Evolutionary conservation across 441 rosid species (phyloP).

Genomic region (Bruguiera hainesii): DNA sequence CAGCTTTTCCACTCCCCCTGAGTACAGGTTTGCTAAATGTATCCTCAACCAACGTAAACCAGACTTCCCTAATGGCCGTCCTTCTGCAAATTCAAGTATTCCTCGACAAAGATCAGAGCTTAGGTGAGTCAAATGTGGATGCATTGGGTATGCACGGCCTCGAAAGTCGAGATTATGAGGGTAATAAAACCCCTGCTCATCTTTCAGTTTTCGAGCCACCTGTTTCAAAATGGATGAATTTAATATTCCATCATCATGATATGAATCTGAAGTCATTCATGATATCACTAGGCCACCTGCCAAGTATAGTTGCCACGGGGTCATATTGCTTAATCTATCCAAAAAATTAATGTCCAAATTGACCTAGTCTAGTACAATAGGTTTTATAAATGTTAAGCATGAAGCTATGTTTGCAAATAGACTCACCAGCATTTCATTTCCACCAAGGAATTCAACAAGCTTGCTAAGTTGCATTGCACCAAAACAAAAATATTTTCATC

Average conservation of each 20-base stretch:
- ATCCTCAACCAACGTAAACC: slow-evolving; percentile 86
- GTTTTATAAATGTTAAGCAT: background rate
- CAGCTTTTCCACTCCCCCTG: slow-evolving; percentile 86
- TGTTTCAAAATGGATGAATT: slow-evolving; percentile 30
- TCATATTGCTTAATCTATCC: background rate
- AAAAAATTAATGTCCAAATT: slow-evolving; percentile 9
- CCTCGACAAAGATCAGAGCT: slow-evolving; percentile 95
- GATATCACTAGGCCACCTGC: slow-evolving; percentile 6
- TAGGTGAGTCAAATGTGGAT: slow-evolving; percentile 85
- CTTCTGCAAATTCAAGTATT: slow-evolving; percentile 91
- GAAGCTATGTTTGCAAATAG: background rate
- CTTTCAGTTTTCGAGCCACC: slow-evolving; percentile 91
- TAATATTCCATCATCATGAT: slow-evolving; percentile 20
- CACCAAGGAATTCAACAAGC: slow-evolving; percentile 2
- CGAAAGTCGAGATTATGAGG: slow-evolving; percentile 97
- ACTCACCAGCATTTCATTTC: slow-evolving; percentile 5
- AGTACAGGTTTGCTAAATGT: slow-evolving; percentile 80
- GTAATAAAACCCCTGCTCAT: slow-evolving; percentile 91
- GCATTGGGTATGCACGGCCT: slow-evolving; percentile 98
- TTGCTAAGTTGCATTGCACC: background rate
- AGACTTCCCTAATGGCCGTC: slow-evolving; percentile 78
- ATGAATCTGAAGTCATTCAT: slow-evolving; percentile 16
- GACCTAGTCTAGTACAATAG: background rate
- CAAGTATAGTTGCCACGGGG: background rate
- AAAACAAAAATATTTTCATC: slow-evolving; percentile 2